phyloP scores from a whole-genome alignment of 2,329 filamentous ascomycete species.

The Ilyonectria robusta region DNA sequence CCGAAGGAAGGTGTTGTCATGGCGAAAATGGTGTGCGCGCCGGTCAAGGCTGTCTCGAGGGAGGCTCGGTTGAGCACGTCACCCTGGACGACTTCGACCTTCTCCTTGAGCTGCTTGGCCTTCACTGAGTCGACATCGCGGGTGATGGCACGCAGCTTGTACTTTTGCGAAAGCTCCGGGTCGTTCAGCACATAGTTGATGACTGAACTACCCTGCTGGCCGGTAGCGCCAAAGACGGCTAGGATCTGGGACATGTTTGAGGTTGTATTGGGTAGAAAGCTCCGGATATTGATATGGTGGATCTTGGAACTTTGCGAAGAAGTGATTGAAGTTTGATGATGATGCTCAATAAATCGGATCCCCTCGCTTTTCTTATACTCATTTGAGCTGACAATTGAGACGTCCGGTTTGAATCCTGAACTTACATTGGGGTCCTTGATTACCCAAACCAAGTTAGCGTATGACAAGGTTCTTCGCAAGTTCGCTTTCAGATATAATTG shows the following conservation, averaged over 20 bases:
- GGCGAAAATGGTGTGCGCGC: slow-evolving; percentile 63
- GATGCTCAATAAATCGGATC: background rate
- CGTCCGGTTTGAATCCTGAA: too few relatives aligned
- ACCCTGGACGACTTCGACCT: slow-evolving; percentile 55
- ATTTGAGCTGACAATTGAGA: background rate
- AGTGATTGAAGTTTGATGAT: background rate
- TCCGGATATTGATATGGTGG: too few relatives aligned
- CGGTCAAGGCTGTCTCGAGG: slow-evolving; percentile 57
- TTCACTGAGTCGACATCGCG: slow-evolving; percentile 57
- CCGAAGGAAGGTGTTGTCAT: slow-evolving; percentile 62
- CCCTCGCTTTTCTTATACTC: background rate
- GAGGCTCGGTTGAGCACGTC: slow-evolving; percentile 57
- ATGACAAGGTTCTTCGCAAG: background rate
- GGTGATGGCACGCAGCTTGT: slow-evolving; percentile 65
- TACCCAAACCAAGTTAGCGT: background rate
- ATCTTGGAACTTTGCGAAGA: background rate
- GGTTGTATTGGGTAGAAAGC: background rate
- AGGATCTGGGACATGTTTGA: slow-evolving; percentile 53
- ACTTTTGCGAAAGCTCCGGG: slow-evolving; percentile 59
- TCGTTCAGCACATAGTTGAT: slow-evolving; percentile 61
- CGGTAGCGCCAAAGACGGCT: slow-evolving; percentile 66
- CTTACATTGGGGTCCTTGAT: background rate
- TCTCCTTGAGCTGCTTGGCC: slow-evolving; percentile 49
- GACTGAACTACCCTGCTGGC: slow-evolving; percentile 65
- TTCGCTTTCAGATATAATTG: background rate